phyloP scores from a whole-genome alignment of 176 grass and related monocot genomes.

The Stipa capillata region DNA sequence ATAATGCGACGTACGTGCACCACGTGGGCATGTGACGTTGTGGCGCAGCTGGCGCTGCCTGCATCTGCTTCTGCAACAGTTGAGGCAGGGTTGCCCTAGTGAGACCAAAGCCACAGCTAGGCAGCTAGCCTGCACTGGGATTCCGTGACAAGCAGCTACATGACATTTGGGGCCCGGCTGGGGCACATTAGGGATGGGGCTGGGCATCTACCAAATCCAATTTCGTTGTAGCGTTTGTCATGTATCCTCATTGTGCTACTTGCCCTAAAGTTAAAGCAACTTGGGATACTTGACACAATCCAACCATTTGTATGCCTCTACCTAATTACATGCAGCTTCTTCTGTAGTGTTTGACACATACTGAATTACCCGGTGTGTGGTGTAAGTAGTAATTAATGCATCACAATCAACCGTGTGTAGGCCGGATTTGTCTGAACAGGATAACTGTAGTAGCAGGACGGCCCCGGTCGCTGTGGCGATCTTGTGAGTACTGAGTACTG shows the following conservation, averaged over 20 bases:
- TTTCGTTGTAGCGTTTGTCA: slow-evolving; percentile 33
- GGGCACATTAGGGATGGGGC: not conserved
- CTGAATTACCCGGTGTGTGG: too few species aligned
- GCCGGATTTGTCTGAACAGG: not conserved
- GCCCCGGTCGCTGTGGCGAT: not conserved
- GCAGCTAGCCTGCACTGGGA: slow-evolving; percentile 6
- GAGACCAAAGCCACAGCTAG: slow-evolving; percentile 13
- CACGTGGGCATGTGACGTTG: not conserved
- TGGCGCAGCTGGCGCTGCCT: too few species aligned
- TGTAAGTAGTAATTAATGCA: not conserved
- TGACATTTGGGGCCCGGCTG: slow-evolving; percentile 12
- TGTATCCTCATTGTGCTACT: slow-evolving; percentile 21
- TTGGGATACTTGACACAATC: not conserved
- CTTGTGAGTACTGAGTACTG: not conserved
- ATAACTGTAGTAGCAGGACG: not conserved
- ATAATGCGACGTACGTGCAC: not conserved
- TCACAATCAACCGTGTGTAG: not conserved
- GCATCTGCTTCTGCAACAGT: slow-evolving; percentile 13
- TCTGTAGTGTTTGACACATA: too few species aligned
- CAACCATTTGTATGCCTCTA: not conserved
- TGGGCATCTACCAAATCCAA: slow-evolving; percentile 16
- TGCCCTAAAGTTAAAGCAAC: not conserved
- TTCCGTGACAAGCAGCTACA: slow-evolving; percentile 46
- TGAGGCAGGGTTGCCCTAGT: not conserved
- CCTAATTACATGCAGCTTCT: too few species aligned